Base-by-base conservation (phyloP, 2,329 filamentous ascomycete genomes). In the Hymenoscyphus fructigenus region DNA sequence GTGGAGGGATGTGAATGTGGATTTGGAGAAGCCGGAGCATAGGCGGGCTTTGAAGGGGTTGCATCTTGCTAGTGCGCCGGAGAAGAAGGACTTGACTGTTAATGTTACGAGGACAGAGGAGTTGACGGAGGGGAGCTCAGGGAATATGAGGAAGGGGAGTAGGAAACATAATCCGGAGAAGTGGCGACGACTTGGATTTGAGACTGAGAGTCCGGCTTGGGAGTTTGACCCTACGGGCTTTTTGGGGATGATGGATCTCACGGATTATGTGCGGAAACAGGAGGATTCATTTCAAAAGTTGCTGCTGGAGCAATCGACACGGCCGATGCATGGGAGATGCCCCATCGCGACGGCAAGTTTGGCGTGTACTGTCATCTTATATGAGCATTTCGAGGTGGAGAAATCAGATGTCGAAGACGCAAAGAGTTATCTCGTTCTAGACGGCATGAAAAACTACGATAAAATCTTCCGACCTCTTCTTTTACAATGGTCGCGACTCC, bases 221-320 rank as follows among this genome's bases (percentile, higher is more conserved):
- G 95, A 99, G 71, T 98, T 99, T 74, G 88, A 92, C 23, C 82
- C 86, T 47, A 90, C 91, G 32, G 95, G 95, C 0, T 98, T 93
- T 75, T 79, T 99, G 62, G 95, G 95, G 32, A 92, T 99, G 86
- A 98, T 99, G 93, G 95, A 99, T 76, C 79, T 99, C 73, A 92
- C 93, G 1, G 93, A 98, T 77, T 99, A 92, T 76, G 92, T 97
- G 59, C 87, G 91, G 73, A 96, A 93, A 75, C 89, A 97, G 74
- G 92, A 97, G 76, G 93, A 97, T 75, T 87, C 88, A 12, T 98
- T 96, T 71, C 93, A 97, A 76, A 97, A 96, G 79, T 83, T 96
- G 71, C 80, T 99, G 17, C 81, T 97, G 41, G 95, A 99, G 78
- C 95, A 99, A 78, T 90, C 91, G 3, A 87, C 89, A 6, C 87